These are phyloP conservation scores for Fusarium oxysporum DNA, from an alignment of 2,329 filamentous ascomycete genomes.

Conservation along the genomic window DNA sequence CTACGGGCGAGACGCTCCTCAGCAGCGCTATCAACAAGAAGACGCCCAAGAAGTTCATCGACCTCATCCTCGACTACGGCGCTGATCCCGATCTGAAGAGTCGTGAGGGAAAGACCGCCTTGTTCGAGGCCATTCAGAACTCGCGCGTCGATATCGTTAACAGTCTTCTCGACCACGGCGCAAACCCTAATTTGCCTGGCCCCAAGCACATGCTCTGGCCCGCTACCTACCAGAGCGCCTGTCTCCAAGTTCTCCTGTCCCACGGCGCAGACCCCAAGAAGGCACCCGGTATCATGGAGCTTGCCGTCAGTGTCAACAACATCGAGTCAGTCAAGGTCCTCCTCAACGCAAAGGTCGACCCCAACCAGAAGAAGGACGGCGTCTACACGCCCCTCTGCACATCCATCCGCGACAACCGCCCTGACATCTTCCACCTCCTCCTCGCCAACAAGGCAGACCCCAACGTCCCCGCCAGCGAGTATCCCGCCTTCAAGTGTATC, in stretches of 20 bases:
- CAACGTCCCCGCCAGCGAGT: slow-evolving; percentile 72
- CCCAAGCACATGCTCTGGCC: slow-evolving; percentile 78
- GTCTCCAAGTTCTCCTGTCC: slow-evolving; percentile 67
- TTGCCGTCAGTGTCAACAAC: slow-evolving; percentile 72
- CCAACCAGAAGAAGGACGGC: slow-evolving; percentile 72
- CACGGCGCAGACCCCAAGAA: slow-evolving; percentile 71
- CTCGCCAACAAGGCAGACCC: slow-evolving; percentile 69
- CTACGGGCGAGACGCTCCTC: slow-evolving; percentile 70
- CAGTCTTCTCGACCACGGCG: slow-evolving; percentile 64
- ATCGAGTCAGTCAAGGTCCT: slow-evolving; percentile 70
- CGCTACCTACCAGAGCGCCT: slow-evolving; percentile 67
- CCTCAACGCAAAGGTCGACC: slow-evolving; percentile 68
- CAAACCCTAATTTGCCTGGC: slow-evolving; percentile 75
- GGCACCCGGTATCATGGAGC: slow-evolving; percentile 71
- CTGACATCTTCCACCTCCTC: slow-evolving; percentile 71
- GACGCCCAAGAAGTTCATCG: slow-evolving; percentile 64
- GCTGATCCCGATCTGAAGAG: slow-evolving; percentile 70
- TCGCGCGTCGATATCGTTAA: slow-evolving; percentile 68
- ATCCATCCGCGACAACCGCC: slow-evolving; percentile 73
- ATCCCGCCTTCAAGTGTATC: slow-evolving; percentile 75
- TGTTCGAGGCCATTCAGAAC: slow-evolving; percentile 70
- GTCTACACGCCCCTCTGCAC: slow-evolving; percentile 76
- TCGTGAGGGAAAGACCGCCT: slow-evolving; percentile 69
- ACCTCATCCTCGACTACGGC: slow-evolving; percentile 70
- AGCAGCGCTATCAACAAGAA: slow-evolving; percentile 70